Evolutionary conservation across 1,139 yeast genomes (phyloP).

Genomic region (Chernovozyma sophiae-reginae): DNA sequence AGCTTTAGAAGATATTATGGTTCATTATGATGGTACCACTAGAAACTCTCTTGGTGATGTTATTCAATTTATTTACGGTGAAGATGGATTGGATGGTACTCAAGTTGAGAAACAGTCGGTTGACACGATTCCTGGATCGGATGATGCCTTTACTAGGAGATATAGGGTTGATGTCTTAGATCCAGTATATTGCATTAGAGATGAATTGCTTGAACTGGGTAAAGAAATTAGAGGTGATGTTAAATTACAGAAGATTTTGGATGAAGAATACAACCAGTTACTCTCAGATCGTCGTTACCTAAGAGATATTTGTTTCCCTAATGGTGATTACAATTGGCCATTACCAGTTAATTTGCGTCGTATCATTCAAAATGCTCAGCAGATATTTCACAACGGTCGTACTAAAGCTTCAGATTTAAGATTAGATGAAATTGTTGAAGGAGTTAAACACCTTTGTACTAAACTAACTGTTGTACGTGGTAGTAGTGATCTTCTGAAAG

Average conservation of each 20-base stretch:
- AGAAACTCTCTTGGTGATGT: slow-evolving; percentile 96
- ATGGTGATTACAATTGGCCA: slow-evolving; percentile 97
- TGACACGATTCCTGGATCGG: slow-evolving; percentile 94
- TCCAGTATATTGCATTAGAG: slow-evolving; percentile 53
- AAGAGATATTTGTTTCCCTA: slow-evolving; percentile 77
- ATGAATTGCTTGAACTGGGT: slow-evolving; percentile 80
- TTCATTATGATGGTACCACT: slow-evolving; percentile 97
- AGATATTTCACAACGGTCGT: slow-evolving; percentile 90
- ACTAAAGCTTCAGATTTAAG: slow-evolving; percentile 87
- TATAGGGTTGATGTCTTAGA: slow-evolving; percentile 87
- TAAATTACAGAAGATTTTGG: slow-evolving; percentile 73
- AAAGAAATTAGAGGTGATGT: slow-evolving; percentile 89
- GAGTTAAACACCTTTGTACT: slow-evolving; percentile 67
- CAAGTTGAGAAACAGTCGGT: slow-evolving; percentile 97
- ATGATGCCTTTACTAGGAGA: slow-evolving; percentile 73
- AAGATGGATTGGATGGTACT: slow-evolving; percentile 98
- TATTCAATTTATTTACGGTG: slow-evolving; percentile 96
- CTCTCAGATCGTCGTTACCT: slow-evolving; percentile 71
- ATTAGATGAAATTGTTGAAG: slow-evolving; percentile 69
- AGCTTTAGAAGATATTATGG: slow-evolving; percentile 98
- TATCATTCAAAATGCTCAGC: slow-evolving; percentile 95
- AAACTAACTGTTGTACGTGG: slow-evolving; percentile 83
- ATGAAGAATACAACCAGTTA: slow-evolving; percentile 79
- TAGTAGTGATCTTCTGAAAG: slow-evolving; percentile 62
- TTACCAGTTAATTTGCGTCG: slow-evolving; percentile 96